A percentile compares a stretch with the other conserved stretches of the same genome.
phyloP scores from a whole-genome alignment of 1,139 yeast genomes.

The Kazachstania sp. region DNA sequence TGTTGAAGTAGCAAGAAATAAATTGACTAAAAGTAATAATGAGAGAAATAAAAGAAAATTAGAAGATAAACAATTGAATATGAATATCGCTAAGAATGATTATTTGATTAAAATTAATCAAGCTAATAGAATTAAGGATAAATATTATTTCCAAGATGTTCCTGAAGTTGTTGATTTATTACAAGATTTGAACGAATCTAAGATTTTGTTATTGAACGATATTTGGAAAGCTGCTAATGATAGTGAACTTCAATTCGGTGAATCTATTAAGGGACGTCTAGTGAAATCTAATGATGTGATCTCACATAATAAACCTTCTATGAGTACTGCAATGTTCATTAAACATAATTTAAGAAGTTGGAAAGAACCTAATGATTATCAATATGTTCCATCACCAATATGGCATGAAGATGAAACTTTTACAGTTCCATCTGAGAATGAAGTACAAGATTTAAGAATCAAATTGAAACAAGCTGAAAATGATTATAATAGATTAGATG shows the following conservation, averaged over 20 bases:
- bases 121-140: slow-evolving; percentile 87
- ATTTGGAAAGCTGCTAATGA: slow-evolving; percentile 57
- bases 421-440: slow-evolving; percentile 49
- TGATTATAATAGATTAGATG: slow-evolving; percentile 37
- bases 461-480: slow-evolving; percentile 44
- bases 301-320: slow-evolving; percentile 59
- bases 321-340: slow-evolving; percentile 86
- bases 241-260: slow-evolving; percentile 53
- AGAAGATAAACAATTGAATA: slow-evolving; percentile 59
- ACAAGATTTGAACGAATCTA: slow-evolving; percentile 77
- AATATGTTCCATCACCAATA: slow-evolving; percentile 78
- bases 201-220: slow-evolving; percentile 64
- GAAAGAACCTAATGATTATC: slow-evolving; percentile 81
- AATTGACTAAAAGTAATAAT: slow-evolving; percentile 45
- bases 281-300: slow-evolving; percentile 50
- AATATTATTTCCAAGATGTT: slow-evolving; percentile 83
- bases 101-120: slow-evolving; percentile 74
- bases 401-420: slow-evolving; percentile 96
- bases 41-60: slow-evolving; percentile 53
- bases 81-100: slow-evolving; percentile 79
- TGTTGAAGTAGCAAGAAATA: slow-evolving; percentile 74
- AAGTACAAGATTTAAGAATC: slow-evolving; percentile 57
- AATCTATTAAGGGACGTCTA: slow-evolving; percentile 45
- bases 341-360: slow-evolving; percentile 74
- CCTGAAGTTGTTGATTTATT: slow-evolving; percentile 84